phyloP scores from a whole-genome alignment of 768 basidiomycete species.

The Phlebiopsis flavidoalba region DNA sequence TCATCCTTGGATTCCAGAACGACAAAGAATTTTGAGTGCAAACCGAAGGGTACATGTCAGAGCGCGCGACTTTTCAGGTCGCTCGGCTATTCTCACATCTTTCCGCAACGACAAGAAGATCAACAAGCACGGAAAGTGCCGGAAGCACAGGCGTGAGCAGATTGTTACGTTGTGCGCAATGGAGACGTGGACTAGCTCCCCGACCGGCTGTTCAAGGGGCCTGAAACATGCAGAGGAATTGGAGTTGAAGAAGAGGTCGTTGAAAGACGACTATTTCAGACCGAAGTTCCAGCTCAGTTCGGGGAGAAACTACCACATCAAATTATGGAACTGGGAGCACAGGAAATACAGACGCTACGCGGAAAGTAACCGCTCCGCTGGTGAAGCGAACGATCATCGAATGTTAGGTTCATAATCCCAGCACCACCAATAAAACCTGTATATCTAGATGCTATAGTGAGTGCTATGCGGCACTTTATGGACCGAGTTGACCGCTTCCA shows the following conservation, averaged over 20 bases:
- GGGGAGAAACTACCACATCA: slow-evolving; percentile 25
- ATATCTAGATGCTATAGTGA: no score
- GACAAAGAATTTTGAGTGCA: slow-evolving; percentile 35
- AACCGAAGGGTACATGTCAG: slow-evolving; percentile 58
- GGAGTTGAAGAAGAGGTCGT: slow-evolving; percentile 37
- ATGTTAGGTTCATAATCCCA: slow-evolving; percentile 7
- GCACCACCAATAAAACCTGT: no score
- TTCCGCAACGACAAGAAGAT: slow-evolving; percentile 44
- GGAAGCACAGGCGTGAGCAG: slow-evolving; percentile 63
- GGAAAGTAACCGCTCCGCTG: slow-evolving; percentile 65
- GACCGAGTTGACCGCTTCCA: no score
- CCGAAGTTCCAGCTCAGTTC: slow-evolving; percentile 30
- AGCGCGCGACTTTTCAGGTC: slow-evolving; percentile 58
- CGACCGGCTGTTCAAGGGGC: slow-evolving; percentile 47
- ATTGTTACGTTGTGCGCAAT: slow-evolving; percentile 57
- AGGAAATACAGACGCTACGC: slow-evolving; percentile 53
- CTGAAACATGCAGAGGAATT: slow-evolving; percentile 54
- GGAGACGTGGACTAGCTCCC: slow-evolving; percentile 34
- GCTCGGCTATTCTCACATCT: slow-evolving; percentile 77
- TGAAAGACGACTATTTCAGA: slow-evolving; percentile 18
- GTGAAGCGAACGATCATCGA: slow-evolving; percentile 60
- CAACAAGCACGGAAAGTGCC: slow-evolving; percentile 39
- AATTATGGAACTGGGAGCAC: slow-evolving; percentile 69
- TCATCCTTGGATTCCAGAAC: slow-evolving; percentile 47
- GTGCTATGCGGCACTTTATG: no score